Percentiles rank a stretch among this genome's conserved stretches.
phyloP scores from a whole-genome alignment of 331 rosid species.

The Dryas integrifolia region DNA sequence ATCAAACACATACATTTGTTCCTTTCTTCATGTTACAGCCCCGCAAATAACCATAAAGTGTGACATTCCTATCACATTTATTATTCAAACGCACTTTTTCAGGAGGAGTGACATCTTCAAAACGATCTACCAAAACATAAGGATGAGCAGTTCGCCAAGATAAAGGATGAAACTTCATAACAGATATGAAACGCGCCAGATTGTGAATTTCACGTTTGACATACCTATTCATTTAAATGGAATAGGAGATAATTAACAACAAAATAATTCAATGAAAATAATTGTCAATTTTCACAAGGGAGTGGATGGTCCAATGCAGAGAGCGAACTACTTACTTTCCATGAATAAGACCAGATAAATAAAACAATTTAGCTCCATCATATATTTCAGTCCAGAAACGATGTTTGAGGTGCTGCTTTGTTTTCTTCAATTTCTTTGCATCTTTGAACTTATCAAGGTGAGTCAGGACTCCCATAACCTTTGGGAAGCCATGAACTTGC shows the following conservation, averaged over 20 bases:
- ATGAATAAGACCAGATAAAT: constrained; percentile 81
- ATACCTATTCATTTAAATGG: constrained; percentile 51
- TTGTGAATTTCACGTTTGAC: constrained; percentile 85
- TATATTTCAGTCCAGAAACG: constrained; percentile 94
- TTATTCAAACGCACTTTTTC: constrained; percentile 59
- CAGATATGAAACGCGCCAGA: constrained; percentile 90
- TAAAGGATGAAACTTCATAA: constrained; percentile 88
- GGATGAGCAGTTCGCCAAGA: constrained; percentile 93
- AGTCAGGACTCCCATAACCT: constrained; percentile 96
- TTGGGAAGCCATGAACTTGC: constrained; percentile 91
- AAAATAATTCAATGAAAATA: neutral
- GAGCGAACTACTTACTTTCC: constrained; percentile 67
- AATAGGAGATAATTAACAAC: constrained; percentile 12
- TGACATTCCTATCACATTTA: constrained; percentile 82
- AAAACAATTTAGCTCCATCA: constrained; percentile 89
- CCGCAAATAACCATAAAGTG: constrained; percentile 86
- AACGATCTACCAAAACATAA: constrained; percentile 79
- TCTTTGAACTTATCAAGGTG: constrained; percentile 89
- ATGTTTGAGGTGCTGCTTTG: constrained; percentile 84
- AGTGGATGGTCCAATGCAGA: constrained; percentile 9
- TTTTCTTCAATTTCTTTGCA: constrained; percentile 73
- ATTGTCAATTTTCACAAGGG: neutral
- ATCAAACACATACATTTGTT: constrained; percentile 58
- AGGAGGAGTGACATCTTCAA: constrained; percentile 93
- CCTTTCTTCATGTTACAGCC: constrained; percentile 86